Conservation (phyloP, 768 basidiomycete genomes). For the Leccinum ochraceum region DNA sequence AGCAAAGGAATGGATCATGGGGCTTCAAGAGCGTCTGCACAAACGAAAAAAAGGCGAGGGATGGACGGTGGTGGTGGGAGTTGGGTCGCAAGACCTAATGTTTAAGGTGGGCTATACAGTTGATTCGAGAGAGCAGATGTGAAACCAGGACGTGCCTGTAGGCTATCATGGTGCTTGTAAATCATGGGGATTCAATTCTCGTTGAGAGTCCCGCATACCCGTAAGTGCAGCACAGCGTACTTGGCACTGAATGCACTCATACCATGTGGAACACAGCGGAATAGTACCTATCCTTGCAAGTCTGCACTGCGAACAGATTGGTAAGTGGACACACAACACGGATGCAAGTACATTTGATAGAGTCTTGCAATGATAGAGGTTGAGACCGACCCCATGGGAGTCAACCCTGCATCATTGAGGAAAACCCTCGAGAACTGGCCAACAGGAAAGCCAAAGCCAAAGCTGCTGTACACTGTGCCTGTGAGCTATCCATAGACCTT, state of each 20-base stretch:
- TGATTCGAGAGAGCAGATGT: neutral
- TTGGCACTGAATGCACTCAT: neutral
- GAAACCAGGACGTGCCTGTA: slow-evolving; percentile 25
- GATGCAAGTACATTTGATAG: slow-evolving; percentile 4
- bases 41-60: slow-evolving; percentile 54
- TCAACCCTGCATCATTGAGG: slow-evolving; percentile 57
- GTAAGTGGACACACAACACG: slow-evolving; percentile 31
- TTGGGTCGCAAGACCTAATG: slow-evolving; percentile 81
- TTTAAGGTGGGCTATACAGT: slow-evolving; percentile 55
- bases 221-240: slow-evolving; percentile 29
- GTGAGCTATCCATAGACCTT: slow-evolving; percentile 34
- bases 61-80: slow-evolving; percentile 72
- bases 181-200: slow-evolving; percentile 74
- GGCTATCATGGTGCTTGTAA: slow-evolving; percentile 64
- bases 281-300: slow-evolving; percentile 58
- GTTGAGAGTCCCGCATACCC: slow-evolving; percentile 76
- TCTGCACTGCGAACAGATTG: slow-evolving; percentile 53
- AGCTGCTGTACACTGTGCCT: slow-evolving; percentile 72
- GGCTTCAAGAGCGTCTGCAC: slow-evolving; percentile 67
- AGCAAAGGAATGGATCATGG: slow-evolving; percentile 60
- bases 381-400: slow-evolving; percentile 66
- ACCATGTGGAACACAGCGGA: slow-evolving; percentile 41
- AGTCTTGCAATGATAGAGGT: slow-evolving; percentile 54
- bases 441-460: slow-evolving; percentile 61
- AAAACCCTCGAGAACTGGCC: slow-evolving; percentile 70